Evolutionary conservation across 805 yeast species (phyloP).

Genomic region (Wickerhamomyces subpelliculosus): DNA sequence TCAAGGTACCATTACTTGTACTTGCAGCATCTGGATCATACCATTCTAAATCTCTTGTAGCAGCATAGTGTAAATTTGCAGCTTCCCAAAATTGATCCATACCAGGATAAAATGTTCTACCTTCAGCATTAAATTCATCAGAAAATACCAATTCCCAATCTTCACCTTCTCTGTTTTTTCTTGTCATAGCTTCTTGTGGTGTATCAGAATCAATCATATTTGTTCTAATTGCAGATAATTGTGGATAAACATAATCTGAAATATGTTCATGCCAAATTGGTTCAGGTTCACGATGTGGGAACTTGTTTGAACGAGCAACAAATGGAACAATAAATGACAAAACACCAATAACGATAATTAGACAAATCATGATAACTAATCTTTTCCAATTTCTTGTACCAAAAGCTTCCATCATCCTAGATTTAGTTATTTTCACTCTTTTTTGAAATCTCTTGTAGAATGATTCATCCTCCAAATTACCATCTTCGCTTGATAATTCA

Average conservation of each 20-base stretch:
- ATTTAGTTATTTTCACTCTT: background rate
- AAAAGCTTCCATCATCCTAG: background rate
- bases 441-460: background rate
- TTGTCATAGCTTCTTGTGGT: conserved; percentile 50
- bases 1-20: conserved; percentile 35
- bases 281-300: background rate
- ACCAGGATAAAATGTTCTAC: conserved; percentile 40
- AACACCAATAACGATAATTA: background rate
- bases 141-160: conserved; percentile 37
- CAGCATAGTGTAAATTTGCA: conserved; percentile 37
- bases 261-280: conserved; percentile 2
- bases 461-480: background rate
- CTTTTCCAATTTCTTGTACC: conserved; percentile 4
- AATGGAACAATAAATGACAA: conserved; percentile 4
- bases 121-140: conserved; percentile 43
- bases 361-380: background rate
- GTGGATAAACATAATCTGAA: conserved; percentile 34
- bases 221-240: conserved; percentile 52
- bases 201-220: conserved; percentile 64
- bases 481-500: background rate
- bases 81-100: conserved; percentile 43
- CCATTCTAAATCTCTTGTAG: conserved; percentile 45
- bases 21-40: conserved; percentile 42
- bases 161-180: conserved; percentile 28
- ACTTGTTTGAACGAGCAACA: background rate